Evolutionary conservation across 345 rosid genomes (phyloP).

Genomic region (Conringia planisiliqua): DNA sequence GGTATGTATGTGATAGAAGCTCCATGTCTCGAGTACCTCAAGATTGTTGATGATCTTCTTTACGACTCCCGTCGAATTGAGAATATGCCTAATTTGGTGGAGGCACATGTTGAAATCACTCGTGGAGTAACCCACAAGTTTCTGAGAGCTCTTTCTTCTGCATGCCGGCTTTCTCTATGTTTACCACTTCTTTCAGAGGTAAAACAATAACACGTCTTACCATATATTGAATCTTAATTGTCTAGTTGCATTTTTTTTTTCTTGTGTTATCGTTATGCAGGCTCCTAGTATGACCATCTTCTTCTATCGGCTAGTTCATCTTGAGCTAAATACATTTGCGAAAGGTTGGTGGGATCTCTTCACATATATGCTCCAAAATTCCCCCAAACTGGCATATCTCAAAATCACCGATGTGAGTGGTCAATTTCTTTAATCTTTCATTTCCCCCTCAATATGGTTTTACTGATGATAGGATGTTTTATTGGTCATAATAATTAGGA

Average conservation of each 20-base stretch:
- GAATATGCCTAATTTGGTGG: neutral
- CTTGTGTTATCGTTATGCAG: neutral
- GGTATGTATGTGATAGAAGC: neutral
- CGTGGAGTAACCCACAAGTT: neutral
- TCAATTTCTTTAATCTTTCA: neutral
- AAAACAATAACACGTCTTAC: neutral
- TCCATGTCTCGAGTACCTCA: neutral
- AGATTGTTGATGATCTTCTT: neutral
- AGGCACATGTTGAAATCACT: constrained; percentile 6
- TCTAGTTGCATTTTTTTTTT: neutral
- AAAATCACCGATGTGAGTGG: neutral
- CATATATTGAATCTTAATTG: neutral
- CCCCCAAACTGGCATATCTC: neutral
- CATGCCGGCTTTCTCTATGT: neutral
- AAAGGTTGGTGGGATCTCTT: constrained; percentile 15
- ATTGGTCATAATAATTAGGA: neutral
- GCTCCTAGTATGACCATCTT: neutral
- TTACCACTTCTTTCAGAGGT: neutral
- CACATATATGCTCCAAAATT: constrained; percentile 7
- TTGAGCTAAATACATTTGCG: neutral
- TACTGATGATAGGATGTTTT: no score
- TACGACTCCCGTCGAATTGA: neutral
- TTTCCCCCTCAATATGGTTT: no score
- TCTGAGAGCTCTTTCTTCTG: neutral
- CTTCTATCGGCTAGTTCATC: neutral